phyloP scores from a whole-genome alignment of 805 yeast species.

The Ogataea pilisensis region DNA sequence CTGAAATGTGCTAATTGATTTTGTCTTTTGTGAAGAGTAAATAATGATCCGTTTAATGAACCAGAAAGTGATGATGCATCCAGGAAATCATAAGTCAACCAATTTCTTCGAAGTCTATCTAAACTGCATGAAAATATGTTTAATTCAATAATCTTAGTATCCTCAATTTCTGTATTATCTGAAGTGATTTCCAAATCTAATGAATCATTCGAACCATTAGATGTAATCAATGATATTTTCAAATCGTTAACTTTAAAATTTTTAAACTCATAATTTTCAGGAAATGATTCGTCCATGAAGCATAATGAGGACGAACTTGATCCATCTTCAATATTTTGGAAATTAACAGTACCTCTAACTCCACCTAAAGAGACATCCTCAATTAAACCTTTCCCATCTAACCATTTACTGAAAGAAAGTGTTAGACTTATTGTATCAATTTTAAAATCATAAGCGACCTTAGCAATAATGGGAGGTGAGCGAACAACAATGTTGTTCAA shows the following conservation, averaged over 20 bases:
- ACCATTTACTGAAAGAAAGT: slow-evolving; percentile 51
- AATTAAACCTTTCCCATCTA: slow-evolving; percentile 50
- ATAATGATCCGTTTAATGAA: slow-evolving; percentile 67
- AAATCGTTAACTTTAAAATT: slow-evolving; percentile 50
- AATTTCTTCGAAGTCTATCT: slow-evolving; percentile 53
- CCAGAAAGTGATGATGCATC: slow-evolving; percentile 71
- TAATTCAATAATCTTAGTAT: slow-evolving; percentile 39
- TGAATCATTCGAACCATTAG: slow-evolving; percentile 1
- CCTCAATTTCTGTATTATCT: slow-evolving; percentile 15
- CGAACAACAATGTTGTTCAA: slow-evolving; percentile 37
- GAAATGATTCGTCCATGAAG: slow-evolving; percentile 19
- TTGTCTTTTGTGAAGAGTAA: slow-evolving; percentile 74
- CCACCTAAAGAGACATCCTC: slow-evolving; percentile 47
- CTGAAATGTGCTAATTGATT: slow-evolving; percentile 45
- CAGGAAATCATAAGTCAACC: slow-evolving; percentile 61
- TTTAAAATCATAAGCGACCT: slow-evolving; percentile 30
- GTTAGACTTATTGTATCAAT: slow-evolving; percentile 42
- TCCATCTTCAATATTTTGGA: slow-evolving; percentile 8
- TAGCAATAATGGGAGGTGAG: slow-evolving; percentile 14
- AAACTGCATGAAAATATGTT: slow-evolving; percentile 64
- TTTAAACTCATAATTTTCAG: slow-evolving; percentile 35
- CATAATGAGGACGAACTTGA: neutral
- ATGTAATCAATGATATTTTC: slow-evolving; percentile 28
- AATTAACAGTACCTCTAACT: slow-evolving; percentile 34
- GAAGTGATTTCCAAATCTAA: neutral